These are phyloP conservation scores for Xenosphaeropsis pyriputrescens DNA, from an alignment of 2,329 filamentous ascomycete species.

Conservation along the genomic window DNA sequence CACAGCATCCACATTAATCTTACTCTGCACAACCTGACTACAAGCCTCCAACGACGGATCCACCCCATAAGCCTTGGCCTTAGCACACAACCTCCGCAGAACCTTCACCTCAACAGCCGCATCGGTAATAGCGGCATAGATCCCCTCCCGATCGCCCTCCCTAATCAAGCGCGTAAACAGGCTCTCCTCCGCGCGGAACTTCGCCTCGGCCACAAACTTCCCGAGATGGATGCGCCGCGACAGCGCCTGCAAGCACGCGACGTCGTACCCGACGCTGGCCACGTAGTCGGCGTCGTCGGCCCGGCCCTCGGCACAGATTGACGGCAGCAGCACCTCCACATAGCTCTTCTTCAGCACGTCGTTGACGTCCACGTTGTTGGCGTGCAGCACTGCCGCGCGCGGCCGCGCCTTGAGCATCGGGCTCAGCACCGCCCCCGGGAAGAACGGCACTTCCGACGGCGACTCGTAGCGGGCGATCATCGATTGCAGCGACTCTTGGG, in stretches of 20 bases:
- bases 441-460: too few relatives aligned
- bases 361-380: slow-evolving; percentile 86
- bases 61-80: slow-evolving; percentile 85
- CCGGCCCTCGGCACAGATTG: slow-evolving; percentile 65
- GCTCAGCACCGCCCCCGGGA: too few relatives aligned
- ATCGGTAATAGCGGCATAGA: slow-evolving; percentile 85
- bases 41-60: slow-evolving; percentile 54
- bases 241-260: slow-evolving; percentile 76
- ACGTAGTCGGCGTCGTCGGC: slow-evolving; percentile 66
- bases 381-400: too few relatives aligned
- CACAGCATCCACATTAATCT: slow-evolving; percentile 87
- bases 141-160: slow-evolving; percentile 62
- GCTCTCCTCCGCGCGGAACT: slow-evolving; percentile 74
- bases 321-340: slow-evolving; percentile 67
- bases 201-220: slow-evolving; percentile 94
- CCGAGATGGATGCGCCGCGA: slow-evolving; percentile 91
- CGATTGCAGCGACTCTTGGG: too few relatives aligned
- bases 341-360: slow-evolving; percentile 76
- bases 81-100: slow-evolving; percentile 69
- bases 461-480: too few relatives aligned
- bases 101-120: slow-evolving; percentile 81
- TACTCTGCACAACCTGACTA: slow-evolving; percentile 37
- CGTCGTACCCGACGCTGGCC: too few relatives aligned
- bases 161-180: slow-evolving; percentile 75
- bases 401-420: too few relatives aligned